Percentiles rank a stretch among this genome's conserved stretches.
phyloP scores from a whole-genome alignment of 108 stramenopile genomes.

The Parmales sp. region DNA sequence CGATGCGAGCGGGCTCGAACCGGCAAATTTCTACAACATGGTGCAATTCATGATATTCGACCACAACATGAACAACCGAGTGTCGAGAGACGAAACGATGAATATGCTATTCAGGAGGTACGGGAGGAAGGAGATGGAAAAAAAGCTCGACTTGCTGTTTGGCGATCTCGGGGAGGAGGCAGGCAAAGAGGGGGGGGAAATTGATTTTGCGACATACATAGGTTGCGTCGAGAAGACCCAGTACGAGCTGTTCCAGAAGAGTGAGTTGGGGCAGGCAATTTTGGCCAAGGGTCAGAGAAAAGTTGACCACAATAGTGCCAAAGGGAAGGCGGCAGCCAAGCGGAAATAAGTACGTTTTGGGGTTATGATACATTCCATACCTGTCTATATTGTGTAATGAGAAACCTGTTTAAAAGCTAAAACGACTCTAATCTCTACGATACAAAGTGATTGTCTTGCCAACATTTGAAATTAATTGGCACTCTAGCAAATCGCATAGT shows the following conservation, averaged over 20 bases:
- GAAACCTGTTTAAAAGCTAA: too few relatives aligned
- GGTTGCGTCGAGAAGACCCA: conserved; percentile 56
- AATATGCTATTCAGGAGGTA: conserved; percentile 76
- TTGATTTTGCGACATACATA: conserved; percentile 49
- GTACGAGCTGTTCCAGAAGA: conserved; percentile 31
- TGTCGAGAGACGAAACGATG: conserved; percentile 80
- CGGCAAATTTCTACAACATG: conserved; percentile 64
- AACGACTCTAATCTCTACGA: too few relatives aligned
- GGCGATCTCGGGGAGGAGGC: conserved; percentile 46
- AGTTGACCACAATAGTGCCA: conserved; percentile 2
- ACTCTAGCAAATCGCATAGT: too few relatives aligned
- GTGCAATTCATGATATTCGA: conserved; percentile 86
- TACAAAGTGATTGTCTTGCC: too few relatives aligned
- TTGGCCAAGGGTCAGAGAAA: conserved; percentile 30
- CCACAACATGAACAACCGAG: conserved; percentile 46
- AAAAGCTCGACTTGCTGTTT: conserved; percentile 10
- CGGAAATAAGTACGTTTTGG: too few relatives aligned
- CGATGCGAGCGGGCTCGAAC: conserved; percentile 72
- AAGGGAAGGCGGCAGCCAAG: too few relatives aligned
- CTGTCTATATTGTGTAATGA: too few relatives aligned
- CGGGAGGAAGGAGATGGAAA: conserved; percentile 59
- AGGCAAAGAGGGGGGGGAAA: conserved; percentile 64
- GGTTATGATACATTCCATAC: too few relatives aligned
- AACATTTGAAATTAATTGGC: too few relatives aligned
- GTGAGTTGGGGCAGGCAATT: conserved; percentile 30